A percentile compares a stretch with the other conserved stretches of the same genome.
Evolutionary conservation across 2,329 filamentous ascomycete genomes (phyloP).

Genomic region (Cladophialophora immunda): DNA sequence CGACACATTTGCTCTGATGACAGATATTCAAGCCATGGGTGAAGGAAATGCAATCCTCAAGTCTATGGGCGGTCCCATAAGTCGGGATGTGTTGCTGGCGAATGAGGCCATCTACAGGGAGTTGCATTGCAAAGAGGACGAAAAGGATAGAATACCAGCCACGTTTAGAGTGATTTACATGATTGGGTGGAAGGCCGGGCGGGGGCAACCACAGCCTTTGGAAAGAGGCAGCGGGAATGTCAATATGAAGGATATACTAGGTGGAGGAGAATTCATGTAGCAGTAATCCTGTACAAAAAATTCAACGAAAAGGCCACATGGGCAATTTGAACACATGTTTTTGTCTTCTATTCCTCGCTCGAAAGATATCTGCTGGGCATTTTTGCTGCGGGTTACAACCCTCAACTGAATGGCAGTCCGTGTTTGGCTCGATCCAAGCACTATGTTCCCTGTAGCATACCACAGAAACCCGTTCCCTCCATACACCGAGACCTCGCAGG

Average conservation of each 20-base stretch:
- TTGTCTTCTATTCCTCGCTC: constrained; percentile 17
- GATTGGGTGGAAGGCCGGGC: constrained; percentile 96
- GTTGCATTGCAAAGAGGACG: constrained; percentile 77
- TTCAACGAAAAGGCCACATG: neutral
- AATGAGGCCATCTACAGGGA: constrained; percentile 87
- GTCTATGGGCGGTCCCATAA: constrained; percentile 74
- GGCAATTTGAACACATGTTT: constrained; percentile 9
- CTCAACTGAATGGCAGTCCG: constrained; percentile 18
- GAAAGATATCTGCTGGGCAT: neutral
- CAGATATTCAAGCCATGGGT: constrained; percentile 94
- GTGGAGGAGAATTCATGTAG: constrained; percentile 50
- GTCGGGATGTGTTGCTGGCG: constrained; percentile 84
- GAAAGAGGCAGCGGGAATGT: constrained; percentile 84
- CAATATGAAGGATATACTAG: constrained; percentile 84
- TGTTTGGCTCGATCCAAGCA: constrained; percentile 24
- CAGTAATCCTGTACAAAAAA: constrained; percentile 29
- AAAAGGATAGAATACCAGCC: constrained; percentile 70
- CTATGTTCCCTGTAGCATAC: constrained; percentile 24
- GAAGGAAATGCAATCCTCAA: constrained; percentile 89
- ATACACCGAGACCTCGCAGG: neutral
- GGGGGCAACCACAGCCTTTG: constrained; percentile 80
- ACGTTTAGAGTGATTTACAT: constrained; percentile 97
- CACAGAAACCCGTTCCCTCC: neutral
- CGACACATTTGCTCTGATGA: constrained; percentile 87
- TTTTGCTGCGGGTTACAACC: constrained; percentile 5